Base-by-base conservation (phyloP, 768 basidiomycete genomes). In the Pleurotus tuber-regium region DNA sequence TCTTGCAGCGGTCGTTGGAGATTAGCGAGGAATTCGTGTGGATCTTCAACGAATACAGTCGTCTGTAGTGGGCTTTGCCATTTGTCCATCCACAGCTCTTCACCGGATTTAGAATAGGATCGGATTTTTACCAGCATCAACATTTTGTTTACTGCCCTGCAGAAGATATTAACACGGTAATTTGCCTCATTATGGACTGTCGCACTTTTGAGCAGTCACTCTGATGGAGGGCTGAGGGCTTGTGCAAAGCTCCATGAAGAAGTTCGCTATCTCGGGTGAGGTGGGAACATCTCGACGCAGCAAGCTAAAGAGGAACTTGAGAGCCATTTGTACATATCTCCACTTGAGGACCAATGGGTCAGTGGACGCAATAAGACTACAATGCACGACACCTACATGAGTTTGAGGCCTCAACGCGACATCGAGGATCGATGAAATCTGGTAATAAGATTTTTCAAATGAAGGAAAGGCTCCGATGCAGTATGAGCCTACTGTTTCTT, bases 281-380 rank as follows among this genome's bases (percentile, higher is more conserved):
- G 80, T 73, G 8, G 75, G 67, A 24, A 67, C 64, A 59, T 92
- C 87, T 62, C 88, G 74, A 59, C 85, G 78, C 49, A 90, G 70
- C 25, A 90, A 71, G 31, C 77, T 73, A 25, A 69, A 71, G 39
- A 91, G 63, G 61, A 88, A 85, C 28, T 76, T 78, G 25, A 75
- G 65, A 6, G 89, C 85, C 58, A 83, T 83, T 72, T 90, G 84
- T 0, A 84, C 74, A 64, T 92, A 92, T 69, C 89, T 76, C 89
- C 89, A 92, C 89, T 92, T 57, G n/a, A 60, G 52, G 52, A 25
- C 35, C 39, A 41, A 31, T 33, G 19, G 38, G 53, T 50, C 43
- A 41, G 29, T 54, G 38, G 53, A 39, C 25, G 25, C 46, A 19
- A 19, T 52, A 43, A 52, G 51, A 50, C 23, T 38, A 33, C 38